Conservation (phyloP, 2,329 filamentous ascomycete genomes). For the Acrodontium crateriforme region DNA sequence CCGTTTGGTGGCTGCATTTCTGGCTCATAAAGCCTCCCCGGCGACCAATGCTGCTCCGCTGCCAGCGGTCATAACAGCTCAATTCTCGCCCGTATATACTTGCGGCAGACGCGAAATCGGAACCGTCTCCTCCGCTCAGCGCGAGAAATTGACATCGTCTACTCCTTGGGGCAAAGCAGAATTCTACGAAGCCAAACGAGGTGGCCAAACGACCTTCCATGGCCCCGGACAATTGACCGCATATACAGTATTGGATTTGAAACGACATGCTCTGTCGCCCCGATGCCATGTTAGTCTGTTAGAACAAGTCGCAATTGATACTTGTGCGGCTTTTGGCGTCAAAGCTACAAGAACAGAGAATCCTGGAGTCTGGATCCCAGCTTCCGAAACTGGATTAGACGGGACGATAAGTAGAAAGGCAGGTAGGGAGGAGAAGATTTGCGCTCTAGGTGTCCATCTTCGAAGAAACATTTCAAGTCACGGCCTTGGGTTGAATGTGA, state of each 20-base stretch:
- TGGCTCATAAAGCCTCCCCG: constrained; percentile 44
- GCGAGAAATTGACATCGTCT: constrained; percentile 24
- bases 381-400: no score
- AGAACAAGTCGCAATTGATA: constrained; percentile 59
- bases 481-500: constrained; percentile 70
- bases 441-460: constrained; percentile 83
- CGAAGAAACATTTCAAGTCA: constrained; percentile 70
- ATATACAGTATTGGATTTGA: constrained; percentile 83
- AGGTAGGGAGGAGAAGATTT: constrained; percentile 71
- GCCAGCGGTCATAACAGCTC: constrained; percentile 69
- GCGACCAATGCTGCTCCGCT: constrained; percentile 30
- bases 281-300: constrained; percentile 65
- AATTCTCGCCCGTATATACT: constrained; percentile 73
- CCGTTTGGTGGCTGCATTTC: constrained; percentile 40
- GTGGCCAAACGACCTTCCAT: constrained; percentile 88
- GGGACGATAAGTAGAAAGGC: no score
- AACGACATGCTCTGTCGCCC: constrained; percentile 52
- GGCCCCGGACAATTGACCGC: constrained; percentile 84
- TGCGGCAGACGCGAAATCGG: constrained; percentile 66
- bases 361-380: constrained; percentile 74
- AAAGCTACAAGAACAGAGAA: constrained; percentile 52
- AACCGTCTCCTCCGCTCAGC: constrained; percentile 35
- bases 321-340: constrained; percentile 48
- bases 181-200: constrained; percentile 62
- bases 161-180: constrained; percentile 33